Base-by-base conservation (phyloP, 805 yeast genomes). In the Grigorovia humatica region DNA sequence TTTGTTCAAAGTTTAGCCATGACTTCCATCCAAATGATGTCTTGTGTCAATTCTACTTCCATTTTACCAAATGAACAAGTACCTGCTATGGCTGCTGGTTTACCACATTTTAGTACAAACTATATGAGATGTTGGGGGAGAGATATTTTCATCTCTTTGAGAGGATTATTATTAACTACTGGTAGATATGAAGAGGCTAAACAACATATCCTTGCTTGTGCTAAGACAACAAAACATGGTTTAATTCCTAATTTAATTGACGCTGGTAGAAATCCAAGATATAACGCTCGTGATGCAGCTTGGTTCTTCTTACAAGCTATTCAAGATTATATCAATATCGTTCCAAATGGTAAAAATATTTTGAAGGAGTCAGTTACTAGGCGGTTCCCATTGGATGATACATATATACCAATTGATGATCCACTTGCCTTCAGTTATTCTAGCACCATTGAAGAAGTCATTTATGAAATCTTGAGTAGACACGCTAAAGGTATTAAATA, bases 81-180 rank as follows among this genome's bases (percentile, higher is more conserved):
- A 15, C 85, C 95, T 1, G 79, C 87, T 44, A 74, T 91, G 79
- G 96, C 98, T 15, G 99, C 99, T 1, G 99, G 98, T 1, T 75
- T 91, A 54, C 99, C 99, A 1, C 97, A 89, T 68, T 91, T 91
- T 70, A 83, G 93, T 64, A 78, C 77, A 53, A 88, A 85, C 57
- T 90, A 85, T 67, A 89, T 91, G 96, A 77, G 99, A 67, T 88
- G 96, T 65, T 91, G 99, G 99, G 99, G 99, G 20, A 78, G 99
- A 63, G 99, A 91, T 68, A 95, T 89, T 0, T 93, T 93, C 65
- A 84, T 91, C 46, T 78, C 96, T 0, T 74, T 85, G 44, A 74
- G 96, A 54, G 99, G 99, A 0, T 73, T 91, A 48, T 69, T 89
- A 51, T 70, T 89, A 23, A 82, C 85, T 1, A 78, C 96, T 0